Conservation (phyloP, 495 filamentous ascomycete genomes). For the Penicillium ochrochloron region DNA sequence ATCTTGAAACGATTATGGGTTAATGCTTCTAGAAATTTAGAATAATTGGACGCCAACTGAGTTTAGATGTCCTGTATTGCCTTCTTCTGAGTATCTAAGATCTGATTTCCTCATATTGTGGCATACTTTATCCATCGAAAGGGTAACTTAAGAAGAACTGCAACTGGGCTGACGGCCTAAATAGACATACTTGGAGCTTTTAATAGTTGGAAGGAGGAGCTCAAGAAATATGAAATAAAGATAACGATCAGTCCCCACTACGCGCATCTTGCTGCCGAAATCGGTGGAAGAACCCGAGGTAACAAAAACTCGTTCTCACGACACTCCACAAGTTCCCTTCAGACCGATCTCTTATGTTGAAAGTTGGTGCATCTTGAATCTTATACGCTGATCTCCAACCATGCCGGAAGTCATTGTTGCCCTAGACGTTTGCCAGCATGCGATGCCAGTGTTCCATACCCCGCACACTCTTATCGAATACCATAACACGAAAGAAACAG, state of each 20-base stretch:
- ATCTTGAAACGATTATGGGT: constrained; percentile 36
- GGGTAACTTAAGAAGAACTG: neutral
- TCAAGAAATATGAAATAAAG: neutral
- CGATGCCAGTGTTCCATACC: neutral
- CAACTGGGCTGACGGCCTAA: neutral
- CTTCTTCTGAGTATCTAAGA: neutral
- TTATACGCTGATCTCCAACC: neutral
- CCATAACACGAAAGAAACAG: neutral
- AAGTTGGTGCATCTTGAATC: neutral
- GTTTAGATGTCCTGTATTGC: neutral
- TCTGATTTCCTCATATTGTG: neutral
- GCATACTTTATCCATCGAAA: neutral
- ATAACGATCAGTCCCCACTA: neutral
- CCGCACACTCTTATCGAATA: constrained; percentile 1
- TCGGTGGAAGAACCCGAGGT: neutral
- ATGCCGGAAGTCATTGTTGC: constrained; percentile 5
- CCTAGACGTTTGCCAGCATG: constrained; percentile 1
- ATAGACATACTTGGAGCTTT: neutral
- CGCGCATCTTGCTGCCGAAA: neutral
- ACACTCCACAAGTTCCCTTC: neutral
- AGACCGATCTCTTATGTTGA: neutral
- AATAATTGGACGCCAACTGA: neutral
- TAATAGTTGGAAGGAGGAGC: neutral
- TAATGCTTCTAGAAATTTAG: constrained; percentile 10
- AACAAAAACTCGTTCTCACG: neutral